Evolutionary conservation across 306 rosid species (phyloP), one percentile per base, ranked within the genome.

Genomic region (Ziziphus jujuba): DNA sequence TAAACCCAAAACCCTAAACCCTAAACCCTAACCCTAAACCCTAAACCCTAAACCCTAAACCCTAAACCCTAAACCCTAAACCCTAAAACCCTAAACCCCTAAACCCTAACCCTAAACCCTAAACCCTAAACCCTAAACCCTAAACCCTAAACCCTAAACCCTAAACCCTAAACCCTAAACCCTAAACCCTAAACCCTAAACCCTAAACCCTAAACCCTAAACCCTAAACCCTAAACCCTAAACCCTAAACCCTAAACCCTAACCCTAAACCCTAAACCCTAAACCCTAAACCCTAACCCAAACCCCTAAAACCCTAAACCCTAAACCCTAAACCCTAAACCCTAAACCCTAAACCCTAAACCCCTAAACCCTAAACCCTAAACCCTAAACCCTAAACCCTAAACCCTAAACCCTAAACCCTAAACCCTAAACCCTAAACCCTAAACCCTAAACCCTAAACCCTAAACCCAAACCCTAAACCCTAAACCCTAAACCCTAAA

Each of bases 201-300:
- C 45, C 48, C 23, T 25, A 60, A 33, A n/a, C 58, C 24, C 22
- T 21, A 65, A 24, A 5, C 69, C 69, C 21, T 22, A 65, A 65
- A 24, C 57, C 69, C 35, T 23, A 52, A 67, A 34, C 50, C 72
- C 62, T 12, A 52, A 54, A 33, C 31, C 35, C 52, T 6, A 28
- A 38, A 35, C 61, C 62, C 62, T 7, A 33, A 54, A 53, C 50
- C 72, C 52, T 6, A 52, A 51, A 25, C 59, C 59, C 45, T 10
- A 67, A 53, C 62, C 52, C 72, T 6, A 7, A 67, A 53, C 49
- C 62, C 55, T 63, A 45, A 45, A 63, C 68, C 56, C 56, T 63
- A 54, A 54, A 67, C 52, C 72, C 72, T 55, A 67, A 54, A 35
- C 72, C 63, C 20, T 20, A 17, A 36, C 34, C 72, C 72, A 51